These are phyloP conservation scores for Lasiosphaeriaceae sp. DNA, from an alignment of 495 filamentous ascomycete genomes.

Conservation along the genomic window DNA sequence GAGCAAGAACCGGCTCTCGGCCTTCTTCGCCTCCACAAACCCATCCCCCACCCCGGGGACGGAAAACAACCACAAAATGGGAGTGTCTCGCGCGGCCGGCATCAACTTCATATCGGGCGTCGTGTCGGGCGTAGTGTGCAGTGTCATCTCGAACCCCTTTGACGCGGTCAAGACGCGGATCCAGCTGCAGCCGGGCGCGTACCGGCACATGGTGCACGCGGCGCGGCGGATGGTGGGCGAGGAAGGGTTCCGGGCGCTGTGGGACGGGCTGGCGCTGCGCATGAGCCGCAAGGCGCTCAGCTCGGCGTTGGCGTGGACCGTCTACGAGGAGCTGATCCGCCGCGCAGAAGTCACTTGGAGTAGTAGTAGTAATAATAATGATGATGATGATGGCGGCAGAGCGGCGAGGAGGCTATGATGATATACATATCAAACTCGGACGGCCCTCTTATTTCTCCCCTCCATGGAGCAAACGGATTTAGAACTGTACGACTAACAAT, in stretches of 20 bases:
- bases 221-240: conserved; percentile 70
- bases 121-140: conserved; percentile 69
- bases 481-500: too few species aligned
- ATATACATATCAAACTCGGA: too few species aligned
- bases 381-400: conserved; percentile 1
- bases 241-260: conserved; percentile 76
- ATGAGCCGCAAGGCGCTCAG: conserved; percentile 91
- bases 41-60: conserved; percentile 11
- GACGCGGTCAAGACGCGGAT: conserved; percentile 94
- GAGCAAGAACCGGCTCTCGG: conserved; percentile 63
- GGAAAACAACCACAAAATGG: conserved; percentile 18
- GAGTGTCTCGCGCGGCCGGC: conserved; percentile 50
- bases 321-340: conserved; percentile 91
- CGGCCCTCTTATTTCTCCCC: too few species aligned
- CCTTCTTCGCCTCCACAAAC: conserved; percentile 18
- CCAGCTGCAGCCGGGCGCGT: conserved; percentile 80
- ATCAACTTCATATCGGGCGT: conserved; percentile 85
- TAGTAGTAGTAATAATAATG: not conserved
- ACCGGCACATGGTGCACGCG: conserved; percentile 81
- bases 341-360: conserved; percentile 62
- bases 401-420: conserved; percentile 3
- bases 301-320: conserved; percentile 88
- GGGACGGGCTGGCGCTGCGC: conserved; percentile 81
- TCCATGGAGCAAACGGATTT: too few species aligned
- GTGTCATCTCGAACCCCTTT: conserved; percentile 87